A percentile compares a stretch with the other conserved stretches of the same genome.
Evolutionary conservation across 2,329 filamentous ascomycete species (phyloP).

Genomic region (Chlorencoelia australis): DNA sequence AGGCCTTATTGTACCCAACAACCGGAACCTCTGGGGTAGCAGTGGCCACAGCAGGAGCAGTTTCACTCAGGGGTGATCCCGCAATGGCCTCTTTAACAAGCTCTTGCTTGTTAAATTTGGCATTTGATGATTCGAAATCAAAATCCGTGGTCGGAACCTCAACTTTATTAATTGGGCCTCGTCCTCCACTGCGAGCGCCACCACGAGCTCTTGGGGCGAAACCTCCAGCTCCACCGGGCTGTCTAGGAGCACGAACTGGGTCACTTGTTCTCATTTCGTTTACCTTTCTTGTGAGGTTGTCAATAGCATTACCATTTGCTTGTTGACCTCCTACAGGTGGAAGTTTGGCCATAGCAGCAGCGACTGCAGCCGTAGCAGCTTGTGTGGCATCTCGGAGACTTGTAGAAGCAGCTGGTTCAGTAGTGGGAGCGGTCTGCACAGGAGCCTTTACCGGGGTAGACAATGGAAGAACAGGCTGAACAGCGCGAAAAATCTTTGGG

Average conservation of each 20-base stretch:
- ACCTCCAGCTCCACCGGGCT: constrained; percentile 33
- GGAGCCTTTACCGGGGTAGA: constrained; percentile 32
- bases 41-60: constrained; percentile 32
- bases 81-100: constrained; percentile 80
- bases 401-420: constrained; percentile 26
- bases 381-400: constrained; percentile 58
- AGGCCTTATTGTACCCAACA: constrained; percentile 72
- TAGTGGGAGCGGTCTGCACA: constrained; percentile 29
- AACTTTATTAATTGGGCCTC: constrained; percentile 46
- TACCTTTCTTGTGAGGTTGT: constrained; percentile 65
- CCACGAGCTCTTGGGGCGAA: constrained; percentile 32
- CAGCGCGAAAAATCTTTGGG: constrained; percentile 38
- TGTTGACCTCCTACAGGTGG: constrained; percentile 26
- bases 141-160: constrained; percentile 88
- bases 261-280: constrained; percentile 66
- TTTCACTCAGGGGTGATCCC: constrained; percentile 56
- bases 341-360: constrained; percentile 69
- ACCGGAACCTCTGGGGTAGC: constrained; percentile 30
- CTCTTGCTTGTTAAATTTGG: constrained; percentile 81
- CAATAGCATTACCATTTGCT: constrained; percentile 38
- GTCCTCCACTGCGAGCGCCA: constrained; percentile 37
- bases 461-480: constrained; percentile 58
- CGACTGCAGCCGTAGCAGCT: constrained; percentile 67
- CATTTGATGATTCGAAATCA: constrained; percentile 79
- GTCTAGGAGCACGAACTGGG: constrained; percentile 38